Conservation (phyloP, 441 rosid genomes). For the Caryocar brasiliense region DNA sequence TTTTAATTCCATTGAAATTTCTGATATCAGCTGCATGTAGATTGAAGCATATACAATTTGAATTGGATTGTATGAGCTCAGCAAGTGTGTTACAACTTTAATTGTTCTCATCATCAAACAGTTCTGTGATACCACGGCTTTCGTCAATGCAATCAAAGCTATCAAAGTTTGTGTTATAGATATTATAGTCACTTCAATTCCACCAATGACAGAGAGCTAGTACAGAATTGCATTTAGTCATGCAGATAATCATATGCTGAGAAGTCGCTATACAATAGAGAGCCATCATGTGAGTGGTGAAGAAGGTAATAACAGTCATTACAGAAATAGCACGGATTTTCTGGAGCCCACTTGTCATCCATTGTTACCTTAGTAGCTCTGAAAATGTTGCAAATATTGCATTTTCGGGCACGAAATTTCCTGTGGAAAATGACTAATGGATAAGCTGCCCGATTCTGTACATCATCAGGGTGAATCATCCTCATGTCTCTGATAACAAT, state of each 20-base stretch:
- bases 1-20: not conserved
- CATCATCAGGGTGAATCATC: slow-evolving; percentile 62
- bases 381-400: slow-evolving; percentile 53
- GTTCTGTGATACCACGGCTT: no score
- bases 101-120: no score
- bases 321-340: slow-evolving; percentile 75
- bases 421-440: slow-evolving; percentile 42
- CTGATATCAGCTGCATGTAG: not conserved
- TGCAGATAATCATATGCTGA: slow-evolving; percentile 49
- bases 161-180: no score
- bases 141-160: no score
- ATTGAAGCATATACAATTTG: slow-evolving; percentile 4
- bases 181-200: no score
- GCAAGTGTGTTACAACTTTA: no score
- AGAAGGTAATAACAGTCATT: slow-evolving; percentile 55
- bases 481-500: slow-evolving; percentile 78
- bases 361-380: slow-evolving; percentile 48
- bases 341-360: slow-evolving; percentile 61
- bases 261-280: slow-evolving; percentile 29
- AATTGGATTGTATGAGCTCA: no score
- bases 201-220: no score
- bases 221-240: slow-evolving; percentile 37
- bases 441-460: slow-evolving; percentile 52
- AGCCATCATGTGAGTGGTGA: slow-evolving; percentile 36
- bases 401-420: slow-evolving; percentile 47